Conservation (phyloP, 139 green algal species). For the Dunaliella primolecta region DNA sequence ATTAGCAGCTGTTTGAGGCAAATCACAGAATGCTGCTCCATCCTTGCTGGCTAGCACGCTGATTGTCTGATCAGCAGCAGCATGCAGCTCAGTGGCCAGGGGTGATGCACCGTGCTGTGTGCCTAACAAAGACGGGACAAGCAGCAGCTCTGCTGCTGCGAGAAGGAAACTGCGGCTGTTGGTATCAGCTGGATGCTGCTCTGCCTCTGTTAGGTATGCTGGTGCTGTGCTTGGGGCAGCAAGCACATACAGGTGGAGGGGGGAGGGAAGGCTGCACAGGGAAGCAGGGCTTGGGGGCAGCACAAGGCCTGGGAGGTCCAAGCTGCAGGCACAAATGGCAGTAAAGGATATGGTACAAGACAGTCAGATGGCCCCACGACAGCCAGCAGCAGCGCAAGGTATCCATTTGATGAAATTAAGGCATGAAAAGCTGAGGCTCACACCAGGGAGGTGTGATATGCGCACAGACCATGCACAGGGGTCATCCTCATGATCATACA, state of each 20-base stretch:
- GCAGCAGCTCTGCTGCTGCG: not conserved
- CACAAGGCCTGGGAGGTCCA: not conserved
- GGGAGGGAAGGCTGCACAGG: not conserved
- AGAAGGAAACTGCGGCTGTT: not conserved
- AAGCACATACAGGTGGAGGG: not conserved
- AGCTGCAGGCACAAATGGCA: not conserved
- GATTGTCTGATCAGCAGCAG: not conserved
- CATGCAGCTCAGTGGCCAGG: not conserved
- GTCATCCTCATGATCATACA: no score
- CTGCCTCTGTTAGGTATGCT: not conserved
- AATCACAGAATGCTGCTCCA: no score
- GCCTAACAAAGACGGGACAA: not conserved
- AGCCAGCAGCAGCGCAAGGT: not conserved
- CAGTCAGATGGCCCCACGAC: not conserved
- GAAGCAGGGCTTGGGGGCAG: no score
- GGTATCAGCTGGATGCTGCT: not conserved
- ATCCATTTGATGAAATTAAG: not conserved
- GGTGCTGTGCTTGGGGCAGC: not conserved
- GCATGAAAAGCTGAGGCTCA: no score
- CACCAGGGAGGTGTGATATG: not conserved
- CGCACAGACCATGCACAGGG: no score
- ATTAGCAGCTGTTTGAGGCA: no score
- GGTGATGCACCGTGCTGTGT: no score
- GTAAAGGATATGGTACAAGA: not conserved
- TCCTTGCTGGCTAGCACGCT: not conserved